Conservation (phyloP, 2,329 filamentous ascomycete genomes). For the Macroventuria anomochaeta region DNA sequence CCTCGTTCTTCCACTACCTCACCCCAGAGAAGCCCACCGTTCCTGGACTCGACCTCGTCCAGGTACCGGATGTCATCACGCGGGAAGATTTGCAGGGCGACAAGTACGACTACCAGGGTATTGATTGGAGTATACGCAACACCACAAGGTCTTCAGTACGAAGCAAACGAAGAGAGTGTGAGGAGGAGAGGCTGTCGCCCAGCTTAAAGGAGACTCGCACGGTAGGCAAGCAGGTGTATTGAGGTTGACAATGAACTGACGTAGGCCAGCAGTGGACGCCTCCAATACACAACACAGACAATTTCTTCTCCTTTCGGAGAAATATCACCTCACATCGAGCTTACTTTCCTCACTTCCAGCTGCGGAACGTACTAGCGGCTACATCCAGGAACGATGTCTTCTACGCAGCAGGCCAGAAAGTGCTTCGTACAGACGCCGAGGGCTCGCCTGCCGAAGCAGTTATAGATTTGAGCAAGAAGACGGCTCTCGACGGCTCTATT, state of each 20-base stretch:
- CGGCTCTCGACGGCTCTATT: slow-evolving; percentile 52
- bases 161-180: slow-evolving; percentile 31
- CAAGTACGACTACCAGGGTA: slow-evolving; percentile 48
- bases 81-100: slow-evolving; percentile 45
- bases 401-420: slow-evolving; percentile 57
- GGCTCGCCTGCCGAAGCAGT: slow-evolving; percentile 51
- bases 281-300: slow-evolving; percentile 51
- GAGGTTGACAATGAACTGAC: background rate
- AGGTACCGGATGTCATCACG: slow-evolving; percentile 37
- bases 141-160: slow-evolving; percentile 36
- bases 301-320: slow-evolving; percentile 56
- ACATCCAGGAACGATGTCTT: slow-evolving; percentile 62
- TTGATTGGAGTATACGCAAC: slow-evolving; percentile 45
- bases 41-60: slow-evolving; percentile 31
- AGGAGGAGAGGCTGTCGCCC: slow-evolving; percentile 28
- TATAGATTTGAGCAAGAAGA: slow-evolving; percentile 57
- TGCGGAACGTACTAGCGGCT: slow-evolving; percentile 64
- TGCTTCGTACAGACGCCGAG: slow-evolving; percentile 59
- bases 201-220: slow-evolving; percentile 26
- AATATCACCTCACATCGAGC: slow-evolving; percentile 59
- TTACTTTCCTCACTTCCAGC: slow-evolving; percentile 64
- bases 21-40: slow-evolving; percentile 22
- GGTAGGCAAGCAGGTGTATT: slow-evolving; percentile 19
- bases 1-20: slow-evolving; percentile 37
- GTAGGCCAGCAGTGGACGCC: slow-evolving; percentile 14